Evolutionary conservation across 768 basidiomycete genomes (phyloP), one percentile per base, ranked within the genome.

Genomic region (Leucosporidium yakuticum): DNA sequence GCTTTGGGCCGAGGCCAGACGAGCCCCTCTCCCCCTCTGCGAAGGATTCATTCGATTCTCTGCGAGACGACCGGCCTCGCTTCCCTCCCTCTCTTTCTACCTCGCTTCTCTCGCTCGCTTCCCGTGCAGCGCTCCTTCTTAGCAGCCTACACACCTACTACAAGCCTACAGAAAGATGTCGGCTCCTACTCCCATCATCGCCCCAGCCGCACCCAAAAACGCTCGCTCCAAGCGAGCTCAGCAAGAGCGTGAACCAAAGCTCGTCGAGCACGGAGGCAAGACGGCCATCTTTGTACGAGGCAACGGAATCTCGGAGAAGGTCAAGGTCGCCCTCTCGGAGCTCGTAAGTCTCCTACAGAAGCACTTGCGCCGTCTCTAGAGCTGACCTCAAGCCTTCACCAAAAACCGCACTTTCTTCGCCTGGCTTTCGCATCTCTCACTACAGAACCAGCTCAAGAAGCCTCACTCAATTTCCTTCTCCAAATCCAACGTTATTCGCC

Each of bases 271-370:
- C 74, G 78, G 90, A 76, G 83, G 86, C 47, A 86, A 93, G 73
- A 91, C 87, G 27, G 87, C 88, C 17, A 84, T 99, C 65, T 95
- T 99, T 78, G 91, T 96, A 31, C 85, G 87, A 71, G 92, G 94
- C 15, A 89, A 88, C 23, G 87, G 90, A 76, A 85, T 89, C 0
- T 91, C 91, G 23, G 88, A 93, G 75, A 83, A 85, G 29, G 83
- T 96, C 25, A 86, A 87, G 73, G 79, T 79, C 57, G 92, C 85
- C 19, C 91, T 98, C 88, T 87, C 87, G 74, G 95, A 98, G 76
- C 78, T 99, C 68, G 93, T 95, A 67, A 70, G 89, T 81, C 47
- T 12, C 6, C 39, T 44, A 15, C 39, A 44, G 34, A 23, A 31
- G 5, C 12, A 17, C 25, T n/a, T 25, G 21, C 23, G 12, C 7